Evolutionary conservation across 768 basidiomycete genomes (phyloP).

Genomic region (Tulasnella sp.): DNA sequence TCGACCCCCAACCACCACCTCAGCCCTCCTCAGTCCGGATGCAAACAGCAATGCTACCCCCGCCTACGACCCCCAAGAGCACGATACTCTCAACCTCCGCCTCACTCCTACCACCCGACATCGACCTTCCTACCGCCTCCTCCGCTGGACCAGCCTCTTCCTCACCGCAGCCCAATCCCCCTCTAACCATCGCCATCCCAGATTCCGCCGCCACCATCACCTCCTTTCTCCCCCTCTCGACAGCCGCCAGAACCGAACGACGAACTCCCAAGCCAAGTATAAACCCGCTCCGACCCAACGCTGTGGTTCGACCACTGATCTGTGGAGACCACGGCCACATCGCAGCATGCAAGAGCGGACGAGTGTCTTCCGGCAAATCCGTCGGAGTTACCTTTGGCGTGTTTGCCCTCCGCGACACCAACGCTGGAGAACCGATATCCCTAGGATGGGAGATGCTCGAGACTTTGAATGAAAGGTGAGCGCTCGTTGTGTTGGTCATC

Average conservation of each 20-base stretch:
- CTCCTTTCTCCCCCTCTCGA: not conserved
- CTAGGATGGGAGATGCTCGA: slow-evolving; percentile 27
- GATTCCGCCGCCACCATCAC: not conserved
- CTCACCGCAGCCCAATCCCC: slow-evolving; percentile 1
- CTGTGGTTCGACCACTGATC: slow-evolving; percentile 26
- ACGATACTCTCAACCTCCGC: slow-evolving; percentile 5
- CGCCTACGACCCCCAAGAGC: not conserved
- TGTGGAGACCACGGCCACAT: not conserved
- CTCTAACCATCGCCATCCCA: not conserved
- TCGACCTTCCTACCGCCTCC: not conserved
- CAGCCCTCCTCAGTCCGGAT: not conserved
- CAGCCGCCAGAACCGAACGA: not conserved
- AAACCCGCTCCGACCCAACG: slow-evolving; percentile 20
- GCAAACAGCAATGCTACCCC: not conserved
- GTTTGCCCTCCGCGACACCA: slow-evolving; percentile 17
- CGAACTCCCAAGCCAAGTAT: not conserved
- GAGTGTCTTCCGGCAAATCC: not conserved
- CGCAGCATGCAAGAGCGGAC: not conserved
- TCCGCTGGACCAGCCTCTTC: not conserved
- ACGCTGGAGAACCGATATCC: slow-evolving; percentile 23
- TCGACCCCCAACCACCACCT: slow-evolving; percentile 22
- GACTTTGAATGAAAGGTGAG: slow-evolving; percentile 8
- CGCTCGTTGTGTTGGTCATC: too few relatives aligned
- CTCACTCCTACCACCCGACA: not conserved
- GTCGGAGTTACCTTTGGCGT: slow-evolving; percentile 26